Percentiles rank a stretch among this genome's conserved stretches.
Conservation (phyloP, 1,284 basidiomycete genomes). For the Irpex sp. region DNA sequence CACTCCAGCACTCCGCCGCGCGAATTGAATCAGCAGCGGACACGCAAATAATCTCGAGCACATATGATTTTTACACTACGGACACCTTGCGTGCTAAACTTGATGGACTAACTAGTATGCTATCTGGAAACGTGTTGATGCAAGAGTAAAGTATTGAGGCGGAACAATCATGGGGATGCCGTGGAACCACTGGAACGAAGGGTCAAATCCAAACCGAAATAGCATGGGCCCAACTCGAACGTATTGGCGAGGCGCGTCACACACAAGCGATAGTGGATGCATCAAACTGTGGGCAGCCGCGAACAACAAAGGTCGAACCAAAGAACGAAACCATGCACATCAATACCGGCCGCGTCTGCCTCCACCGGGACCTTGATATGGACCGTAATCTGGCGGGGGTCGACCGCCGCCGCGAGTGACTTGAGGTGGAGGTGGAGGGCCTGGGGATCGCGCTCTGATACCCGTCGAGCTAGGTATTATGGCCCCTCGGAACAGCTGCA, state of each 20-base stretch:
- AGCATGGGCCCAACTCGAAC: background rate
- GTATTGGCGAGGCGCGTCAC: background rate
- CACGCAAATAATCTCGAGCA: too few species aligned
- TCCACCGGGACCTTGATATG: conserved; percentile 36
- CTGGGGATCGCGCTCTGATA: conserved; percentile 41
- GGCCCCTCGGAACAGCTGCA: conserved; percentile 75
- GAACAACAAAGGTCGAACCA: background rate
- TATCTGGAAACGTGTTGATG: too few species aligned
- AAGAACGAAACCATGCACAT: background rate
- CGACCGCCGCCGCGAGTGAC: conserved; percentile 35
- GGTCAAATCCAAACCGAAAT: background rate
- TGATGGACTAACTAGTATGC: too few species aligned
- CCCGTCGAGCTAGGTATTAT: conserved; percentile 63
- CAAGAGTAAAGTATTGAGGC: background rate
- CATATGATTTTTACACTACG: too few species aligned
- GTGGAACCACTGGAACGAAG: background rate
- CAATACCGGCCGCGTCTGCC: conserved; percentile 28
- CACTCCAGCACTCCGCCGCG: too few species aligned
- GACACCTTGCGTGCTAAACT: too few species aligned
- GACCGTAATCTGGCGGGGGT: conserved; percentile 42
- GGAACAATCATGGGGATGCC: background rate
- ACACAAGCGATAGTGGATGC: background rate
- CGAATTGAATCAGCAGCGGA: too few species aligned
- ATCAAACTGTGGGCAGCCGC: background rate
- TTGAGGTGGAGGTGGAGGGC: conserved; percentile 30